A percentile compares a stretch with the other conserved stretches of the same genome.
Evolutionary conservation across 257 asterid genomes (phyloP).

Genomic region (Lavandula angustifolia): DNA sequence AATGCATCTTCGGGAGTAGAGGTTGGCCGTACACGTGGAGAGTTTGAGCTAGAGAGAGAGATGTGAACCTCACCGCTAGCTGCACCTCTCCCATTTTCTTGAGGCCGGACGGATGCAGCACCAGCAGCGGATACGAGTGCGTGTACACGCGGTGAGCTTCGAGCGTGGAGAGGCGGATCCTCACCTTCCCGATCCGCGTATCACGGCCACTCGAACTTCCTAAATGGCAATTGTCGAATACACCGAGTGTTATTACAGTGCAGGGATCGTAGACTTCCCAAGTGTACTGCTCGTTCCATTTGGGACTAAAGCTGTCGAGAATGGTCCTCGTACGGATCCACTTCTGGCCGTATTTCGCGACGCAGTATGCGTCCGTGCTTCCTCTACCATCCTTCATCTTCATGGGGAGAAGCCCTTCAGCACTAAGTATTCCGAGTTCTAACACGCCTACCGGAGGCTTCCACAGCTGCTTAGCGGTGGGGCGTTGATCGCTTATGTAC

Average conservation of each 20-base stretch:
- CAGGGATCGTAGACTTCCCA: conserved; percentile 89
- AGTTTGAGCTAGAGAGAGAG: conserved; percentile 58
- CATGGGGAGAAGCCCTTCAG: conserved; percentile 75
- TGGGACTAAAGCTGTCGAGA: conserved; percentile 58
- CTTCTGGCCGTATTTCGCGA: conserved; percentile 77
- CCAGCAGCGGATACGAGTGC: conserved; percentile 67
- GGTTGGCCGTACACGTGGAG: conserved; percentile 57
- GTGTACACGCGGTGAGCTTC: conserved; percentile 62
- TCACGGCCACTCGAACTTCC: conserved; percentile 46
- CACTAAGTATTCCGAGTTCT: conserved; percentile 71
- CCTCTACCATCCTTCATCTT: conserved; percentile 71
- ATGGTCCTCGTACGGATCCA: conserved; percentile 77
- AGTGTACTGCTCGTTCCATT: conserved; percentile 77
- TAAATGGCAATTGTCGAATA: conserved; percentile 66
- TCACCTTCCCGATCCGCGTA: conserved; percentile 67
- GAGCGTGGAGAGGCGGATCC: conserved; percentile 60
- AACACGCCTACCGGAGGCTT: conserved; percentile 68
- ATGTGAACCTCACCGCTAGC: conserved; percentile 64
- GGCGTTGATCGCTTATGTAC: conserved; percentile 72
- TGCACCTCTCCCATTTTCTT: conserved; percentile 80
- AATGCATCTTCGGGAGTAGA: conserved; percentile 78
- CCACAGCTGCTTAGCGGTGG: conserved; percentile 84
- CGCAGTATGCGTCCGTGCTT: conserved; percentile 74
- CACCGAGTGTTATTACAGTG: conserved; percentile 73
- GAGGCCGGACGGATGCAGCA: conserved; percentile 65